Evolutionary conservation across 176 grass and related monocot species (phyloP).

Genomic region (Pharus latifolius): DNA sequence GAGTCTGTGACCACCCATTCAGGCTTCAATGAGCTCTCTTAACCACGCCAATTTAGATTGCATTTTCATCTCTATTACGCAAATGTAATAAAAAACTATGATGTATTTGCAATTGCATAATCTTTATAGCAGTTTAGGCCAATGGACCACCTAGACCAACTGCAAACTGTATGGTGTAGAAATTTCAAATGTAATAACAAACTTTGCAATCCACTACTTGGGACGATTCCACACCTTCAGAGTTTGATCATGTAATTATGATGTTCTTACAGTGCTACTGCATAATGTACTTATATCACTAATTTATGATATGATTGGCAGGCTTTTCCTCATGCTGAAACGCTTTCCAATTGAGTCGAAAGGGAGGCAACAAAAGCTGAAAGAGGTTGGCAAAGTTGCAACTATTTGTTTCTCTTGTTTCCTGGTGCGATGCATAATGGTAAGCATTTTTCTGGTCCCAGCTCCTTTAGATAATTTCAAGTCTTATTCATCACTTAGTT

Average conservation of each 20-base stretch:
- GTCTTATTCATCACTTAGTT: background rate
- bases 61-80: too few species aligned
- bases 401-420: slow-evolving; percentile 78
- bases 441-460: slow-evolving; percentile 24
- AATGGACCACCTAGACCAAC: background rate
- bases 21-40: too few species aligned
- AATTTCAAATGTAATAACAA: background rate
- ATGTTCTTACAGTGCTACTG: background rate
- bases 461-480: background rate
- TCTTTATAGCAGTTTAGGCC: background rate
- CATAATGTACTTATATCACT: background rate
- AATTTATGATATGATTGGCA: slow-evolving; percentile 17
- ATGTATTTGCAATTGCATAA: background rate
- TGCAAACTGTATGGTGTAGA: background rate
- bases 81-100: too few species aligned
- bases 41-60: too few species aligned
- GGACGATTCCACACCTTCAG: background rate
- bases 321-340: slow-evolving; percentile 80
- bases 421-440: slow-evolving; percentile 58
- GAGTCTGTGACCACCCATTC: too few species aligned
- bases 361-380: slow-evolving; percentile 67
- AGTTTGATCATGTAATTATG: background rate
- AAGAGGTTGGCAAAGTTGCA: slow-evolving; percentile 76
- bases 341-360: slow-evolving; percentile 81
- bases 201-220: background rate